Base-by-base conservation (phyloP, 441 rosid genomes). In the Jatropha podagrica region DNA sequence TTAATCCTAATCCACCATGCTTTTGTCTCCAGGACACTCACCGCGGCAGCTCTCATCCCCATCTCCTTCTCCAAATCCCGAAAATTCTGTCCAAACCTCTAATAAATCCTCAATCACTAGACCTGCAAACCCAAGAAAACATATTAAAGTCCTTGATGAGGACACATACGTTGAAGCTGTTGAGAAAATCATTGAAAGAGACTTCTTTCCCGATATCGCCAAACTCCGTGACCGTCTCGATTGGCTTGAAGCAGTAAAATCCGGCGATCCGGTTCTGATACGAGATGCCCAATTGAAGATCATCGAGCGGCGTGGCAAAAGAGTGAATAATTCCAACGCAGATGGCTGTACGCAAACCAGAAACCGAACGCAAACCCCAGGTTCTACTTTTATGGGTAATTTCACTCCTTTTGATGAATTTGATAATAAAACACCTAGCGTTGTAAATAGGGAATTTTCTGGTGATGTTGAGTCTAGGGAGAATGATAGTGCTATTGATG, bases 221-320 rank as follows among this genome's bases (percentile, higher is more conserved):
- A 94, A 96, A 92, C 98, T 95, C 64, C 94, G 87, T 48, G 99
- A 93, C 76, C 94, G 97, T 9, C 92, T 90, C 56, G 99, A 95
- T 76, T 95, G 97, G 99, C 88, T 95, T 62, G 94, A 92, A 77
- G 99, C 99, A 18, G 78, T 87, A 49, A 90, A 85, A 81, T 89
- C 97, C 10, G 88, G 95, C 7, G 99, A 93, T 62, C 95, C 95
- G 20, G 58, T 92, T 66, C 98, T 89, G 76, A 94, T 96, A 44
- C 89, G 98, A 69, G 96, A 96, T 27, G 96, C 97, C 15, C 98
- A 96, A 81, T 69, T 96, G 83, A 93, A 90, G 92, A 93, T 96
- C 75, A 90, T 91, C 70, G 99, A 96, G 81, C 91, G 99, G 75
- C 97, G 98, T 55, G 90, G 90, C 14, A 85, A 83, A 74, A 89